Base-by-base conservation (phyloP, 2,329 filamentous ascomycete species). In the Verticillium isaacii region DNA sequence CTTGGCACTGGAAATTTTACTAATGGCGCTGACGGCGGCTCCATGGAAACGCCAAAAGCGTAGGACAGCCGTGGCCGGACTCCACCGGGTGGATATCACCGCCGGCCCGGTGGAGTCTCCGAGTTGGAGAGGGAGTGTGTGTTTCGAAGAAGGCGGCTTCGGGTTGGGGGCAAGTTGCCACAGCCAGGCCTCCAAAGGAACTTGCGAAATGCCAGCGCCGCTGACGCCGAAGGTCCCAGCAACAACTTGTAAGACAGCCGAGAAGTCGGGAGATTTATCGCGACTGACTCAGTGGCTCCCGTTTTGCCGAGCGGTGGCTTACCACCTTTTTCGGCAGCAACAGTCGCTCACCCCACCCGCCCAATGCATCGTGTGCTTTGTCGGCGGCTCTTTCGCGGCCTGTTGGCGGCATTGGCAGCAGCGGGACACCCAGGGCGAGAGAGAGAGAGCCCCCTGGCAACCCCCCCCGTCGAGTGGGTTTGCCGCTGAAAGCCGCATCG, bases 331-430 rank as follows among this genome's bases (percentile, higher is more conserved):
- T 12, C 17, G n/a, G 19, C n/a, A 11, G 45, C 45, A 25, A 50
- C 4, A 14, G 12, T 2, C 17, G 45, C 23, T 50, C 19, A 23
- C n/a, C 8, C n/a, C 45, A 50, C n/a, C 45, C 19, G n/a, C n/a
- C 8, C 41, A 11, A 9, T 50, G 45, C 19, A 50, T 23, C 17
- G 19, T 50, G 45, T 50, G 14, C 37, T 15, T 41, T 25, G 19
- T 41, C 39, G 57, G 25, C 57, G 57, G 57, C 57, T 39, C 57
- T 58, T 58, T 41, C 57, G 45, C 57, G 57, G 57, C 55, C 19
- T 34, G 57, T 45, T n/a, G 41, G 25, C 39, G 57, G 57, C 57
- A 50, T 41, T 58, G 57, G 57, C 57, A 39, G 57, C 57, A 39
- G 25, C 25, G 39, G 17, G 14, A 17, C 32, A 32, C n/a, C 32